Conservation (phyloP, 768 basidiomycete species). For the Naganishia vaughanmartiniae region DNA sequence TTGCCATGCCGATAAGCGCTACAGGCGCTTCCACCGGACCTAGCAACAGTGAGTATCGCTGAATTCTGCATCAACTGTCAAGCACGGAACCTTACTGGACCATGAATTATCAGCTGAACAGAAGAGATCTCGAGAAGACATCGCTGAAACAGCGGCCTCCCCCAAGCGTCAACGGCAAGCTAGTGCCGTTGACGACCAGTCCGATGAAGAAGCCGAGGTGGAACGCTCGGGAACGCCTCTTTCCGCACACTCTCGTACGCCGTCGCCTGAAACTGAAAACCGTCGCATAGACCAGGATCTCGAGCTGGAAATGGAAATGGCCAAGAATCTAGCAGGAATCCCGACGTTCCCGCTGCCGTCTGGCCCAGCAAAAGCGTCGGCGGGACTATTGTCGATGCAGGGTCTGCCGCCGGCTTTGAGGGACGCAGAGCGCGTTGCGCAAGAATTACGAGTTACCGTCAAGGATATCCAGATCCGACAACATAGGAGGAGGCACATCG, state of each 20-base stretch:
- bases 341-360: slow-evolving; percentile 49
- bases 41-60: slow-evolving; percentile 30
- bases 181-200: slow-evolving; percentile 19
- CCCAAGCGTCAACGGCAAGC: slow-evolving; percentile 21
- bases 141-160: slow-evolving; percentile 27
- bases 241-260: background rate
- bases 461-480: slow-evolving; percentile 29
- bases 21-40: slow-evolving; percentile 33
- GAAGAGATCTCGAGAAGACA: slow-evolving; percentile 19
- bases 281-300: slow-evolving; percentile 16
- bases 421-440: slow-evolving; percentile 47
- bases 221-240: slow-evolving; percentile 1
- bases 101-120: slow-evolving; percentile 25
- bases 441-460: slow-evolving; percentile 35
- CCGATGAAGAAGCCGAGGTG: slow-evolving; percentile 24
- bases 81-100: slow-evolving; percentile 1
- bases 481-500: slow-evolving; percentile 13
- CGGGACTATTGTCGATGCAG: slow-evolving; percentile 42
- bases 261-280: slow-evolving; percentile 30
- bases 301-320: slow-evolving; percentile 11
- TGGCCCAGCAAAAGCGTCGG: slow-evolving; percentile 43
- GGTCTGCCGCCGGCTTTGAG: slow-evolving; percentile 49
- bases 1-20: slow-evolving; percentile 28
- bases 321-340: slow-evolving; percentile 33
- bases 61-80: slow-evolving; percentile 25